Evolutionary conservation across 2,329 filamentous ascomycete genomes (phyloP), one percentile per base, ranked within the genome.

Genomic region (Zymoseptoria ardabiliae): DNA sequence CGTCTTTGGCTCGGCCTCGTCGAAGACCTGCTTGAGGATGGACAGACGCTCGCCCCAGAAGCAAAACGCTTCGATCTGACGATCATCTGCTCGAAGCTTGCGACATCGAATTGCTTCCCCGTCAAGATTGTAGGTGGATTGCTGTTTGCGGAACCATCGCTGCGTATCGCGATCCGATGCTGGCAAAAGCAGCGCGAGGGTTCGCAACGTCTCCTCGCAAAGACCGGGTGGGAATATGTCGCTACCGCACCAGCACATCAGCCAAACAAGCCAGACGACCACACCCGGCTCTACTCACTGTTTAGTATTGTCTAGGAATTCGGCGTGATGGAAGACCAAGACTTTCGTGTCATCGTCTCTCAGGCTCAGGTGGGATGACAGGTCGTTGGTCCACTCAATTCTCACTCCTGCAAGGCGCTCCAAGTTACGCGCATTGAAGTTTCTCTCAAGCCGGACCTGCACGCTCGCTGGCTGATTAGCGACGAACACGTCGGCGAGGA

Each of bases 41-140:
- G 77, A 69, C 0, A 81, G 65, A 0, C 75, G 71, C 50, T 81
- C 76, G 22, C 72, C 71, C 77, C 78, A 80, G 64, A 72, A 75
- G 0, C 51, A 56, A 57, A 77, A 74, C 0, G 63, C 63, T 17
- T 70, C 65, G 20, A 73, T 67, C 41, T 71, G 70, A 5, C 75
- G 65, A 35, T 74, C 68, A 28, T 74, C 68, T 6, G 70, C 62
- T 28, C 63, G 66, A 2, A 78, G 65, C 5, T 64, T 69, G 1
- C 71, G 72, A 30, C 72, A 72, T 1, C 62, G 60, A 0, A 65
- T 55, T 0, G 71, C 57, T 4, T 65, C 58, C 4, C 17, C 48
- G 58, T 77, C 75, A 6, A 60, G 35, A 76, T 54, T 56, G 19
- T 56, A 45, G 60, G 65, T 56, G 63, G 63, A 17, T 58, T 61